Conservation (phyloP, 1,139 yeast genomes). For the Yamadazyma mexicana region DNA sequence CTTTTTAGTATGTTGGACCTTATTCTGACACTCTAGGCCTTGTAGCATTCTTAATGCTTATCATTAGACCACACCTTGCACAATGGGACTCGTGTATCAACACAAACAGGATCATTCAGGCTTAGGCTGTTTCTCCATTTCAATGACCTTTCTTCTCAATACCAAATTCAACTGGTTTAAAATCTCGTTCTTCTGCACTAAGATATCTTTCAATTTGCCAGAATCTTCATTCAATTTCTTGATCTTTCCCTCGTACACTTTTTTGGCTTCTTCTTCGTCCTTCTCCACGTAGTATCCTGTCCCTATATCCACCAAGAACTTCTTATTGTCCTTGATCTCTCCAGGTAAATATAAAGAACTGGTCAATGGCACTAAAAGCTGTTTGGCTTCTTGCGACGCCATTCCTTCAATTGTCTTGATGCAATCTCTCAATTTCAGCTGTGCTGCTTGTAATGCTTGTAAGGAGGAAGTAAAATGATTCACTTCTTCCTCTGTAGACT, state of each 20-base stretch:
- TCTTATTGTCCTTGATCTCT: conserved; percentile 56
- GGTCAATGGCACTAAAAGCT: conserved; percentile 82
- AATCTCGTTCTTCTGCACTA: conserved; percentile 61
- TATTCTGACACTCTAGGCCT: no score
- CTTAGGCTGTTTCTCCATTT: conserved; percentile 34
- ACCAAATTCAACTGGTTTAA: conserved; percentile 54
- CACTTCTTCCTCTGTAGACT: conserved; percentile 81
- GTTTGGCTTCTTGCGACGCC: conserved; percentile 45
- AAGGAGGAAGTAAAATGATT: conserved; percentile 83
- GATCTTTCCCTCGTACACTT: conserved; percentile 74
- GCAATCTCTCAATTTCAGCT: conserved; percentile 80
- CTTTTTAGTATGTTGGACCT: no score
- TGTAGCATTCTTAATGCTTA: no score
- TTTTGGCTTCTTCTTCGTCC: conserved; percentile 61
- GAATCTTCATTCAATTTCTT: conserved; percentile 72
- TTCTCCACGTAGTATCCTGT: conserved; percentile 95
- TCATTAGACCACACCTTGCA: no score
- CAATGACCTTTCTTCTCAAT: conserved; percentile 46
- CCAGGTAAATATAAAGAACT: conserved; percentile 92
- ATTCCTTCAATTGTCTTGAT: conserved; percentile 64
- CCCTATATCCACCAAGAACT: conserved; percentile 89
- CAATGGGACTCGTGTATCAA: no score
- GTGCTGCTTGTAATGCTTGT: conserved; percentile 83
- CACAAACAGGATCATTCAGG: no score
- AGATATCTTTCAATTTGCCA: conserved; percentile 69